Evolutionary conservation across 2,329 filamentous ascomycete species (phyloP), one percentile per base, ranked within the genome.

Genomic region (Exophiala bonariae): DNA sequence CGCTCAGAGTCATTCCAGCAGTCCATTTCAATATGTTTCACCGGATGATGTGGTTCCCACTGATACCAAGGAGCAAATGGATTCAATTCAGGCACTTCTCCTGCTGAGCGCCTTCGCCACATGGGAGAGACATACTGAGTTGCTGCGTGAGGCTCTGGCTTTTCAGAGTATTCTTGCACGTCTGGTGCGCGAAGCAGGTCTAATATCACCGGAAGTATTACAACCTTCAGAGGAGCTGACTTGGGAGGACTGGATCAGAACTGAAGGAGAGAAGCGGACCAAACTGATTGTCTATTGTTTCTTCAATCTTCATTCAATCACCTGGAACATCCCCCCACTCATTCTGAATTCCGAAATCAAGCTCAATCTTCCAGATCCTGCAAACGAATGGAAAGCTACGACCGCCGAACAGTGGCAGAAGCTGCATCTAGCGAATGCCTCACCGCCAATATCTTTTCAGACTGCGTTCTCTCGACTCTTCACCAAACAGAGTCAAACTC

Each of bases 301-400:
- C 55, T 78, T 79, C 49, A 81, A 82, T 56, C 68, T 83, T 2
- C 80, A 82, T 52, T 79, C 75, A 26, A 79, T 83, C 44, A 80
- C 80, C 56, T 83, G 81, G 66, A 79, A 82, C 60, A 78, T 81
- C 11, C 78, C 79, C 20, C 79, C 80, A 0, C 66, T 80, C 34
- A 74, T 83, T 19, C 59, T 80, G 42, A 81, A 78, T 56, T 70
- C 71, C 23, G 77, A 82, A 60, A 60, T 82, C 41, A 73, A 73
- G 41, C 61, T 81, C 52, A 72, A 72, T 41, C 72, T 83, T 54
- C 80, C 79, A 0, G 77, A 73, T 50, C 74, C 71, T 36, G 73
- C 74, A 26, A 73, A 75, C 18, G 72, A 78, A 47, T 83, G 79
- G 74, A 78, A 77, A 56, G 78, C 79, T 2, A 64, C 66, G 9